Evolutionary conservation across 2,329 filamentous ascomycete genomes (phyloP).

Genomic region (Berkeleyomyces rouxiae): DNA sequence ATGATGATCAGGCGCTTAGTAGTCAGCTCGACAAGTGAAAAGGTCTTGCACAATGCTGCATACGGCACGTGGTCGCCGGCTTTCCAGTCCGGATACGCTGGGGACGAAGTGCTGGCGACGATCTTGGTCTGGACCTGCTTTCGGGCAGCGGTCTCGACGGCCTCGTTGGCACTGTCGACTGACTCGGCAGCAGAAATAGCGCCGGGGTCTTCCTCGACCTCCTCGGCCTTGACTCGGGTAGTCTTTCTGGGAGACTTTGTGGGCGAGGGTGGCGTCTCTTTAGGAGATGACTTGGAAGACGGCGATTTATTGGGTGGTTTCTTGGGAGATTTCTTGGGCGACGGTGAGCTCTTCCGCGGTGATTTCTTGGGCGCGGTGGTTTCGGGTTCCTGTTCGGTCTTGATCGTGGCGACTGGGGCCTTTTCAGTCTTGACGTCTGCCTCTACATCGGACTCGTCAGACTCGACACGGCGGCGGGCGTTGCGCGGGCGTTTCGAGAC

Average conservation of each 20-base stretch:
- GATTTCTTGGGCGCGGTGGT: constrained; percentile 31
- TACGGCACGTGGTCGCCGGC: constrained; percentile 80
- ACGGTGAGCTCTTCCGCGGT: constrained; percentile 33
- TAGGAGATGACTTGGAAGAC: constrained; percentile 20
- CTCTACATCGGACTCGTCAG: constrained; percentile 13
- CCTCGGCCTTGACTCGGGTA: constrained; percentile 21
- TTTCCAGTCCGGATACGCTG: constrained; percentile 87
- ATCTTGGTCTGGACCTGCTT: constrained; percentile 68
- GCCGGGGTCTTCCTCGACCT: constrained; percentile 31
- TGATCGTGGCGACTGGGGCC: constrained; percentile 4
- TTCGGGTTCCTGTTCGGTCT: constrained; percentile 16
- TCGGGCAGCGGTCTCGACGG: constrained; percentile 55
- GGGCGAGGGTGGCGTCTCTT: constrained; percentile 11
- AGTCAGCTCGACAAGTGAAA: constrained; percentile 87
- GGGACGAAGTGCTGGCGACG: constrained; percentile 43
- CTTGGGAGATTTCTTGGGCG: constrained; percentile 37
- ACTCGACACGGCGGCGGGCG: constrained; percentile 5
- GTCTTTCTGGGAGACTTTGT: constrained; percentile 22
- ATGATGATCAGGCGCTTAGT: constrained; percentile 79
- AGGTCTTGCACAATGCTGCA: constrained; percentile 83
- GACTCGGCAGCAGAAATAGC: constrained; percentile 18
- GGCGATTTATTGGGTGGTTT: constrained; percentile 17
- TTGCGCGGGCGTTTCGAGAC: constrained; percentile 6
- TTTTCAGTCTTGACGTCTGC: background rate
- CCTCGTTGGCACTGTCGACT: constrained; percentile 45